Evolutionary conservation across 1,284 basidiomycete species (phyloP), one percentile per base, ranked within the genome.

Genomic region (Melampsora americana): DNA sequence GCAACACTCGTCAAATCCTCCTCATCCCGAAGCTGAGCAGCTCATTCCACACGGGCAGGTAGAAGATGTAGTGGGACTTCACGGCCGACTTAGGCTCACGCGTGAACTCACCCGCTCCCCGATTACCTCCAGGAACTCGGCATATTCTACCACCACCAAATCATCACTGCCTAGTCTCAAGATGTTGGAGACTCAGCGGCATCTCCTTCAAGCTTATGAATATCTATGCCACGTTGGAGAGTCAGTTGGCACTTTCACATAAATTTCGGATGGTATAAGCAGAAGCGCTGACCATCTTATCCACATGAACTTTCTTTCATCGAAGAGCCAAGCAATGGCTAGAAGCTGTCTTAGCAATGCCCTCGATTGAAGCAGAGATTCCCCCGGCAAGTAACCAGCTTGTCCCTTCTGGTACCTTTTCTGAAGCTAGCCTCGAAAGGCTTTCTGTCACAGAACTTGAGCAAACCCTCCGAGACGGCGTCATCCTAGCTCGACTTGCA

Each of bases 211-310:
- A 42, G 95, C 94, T 0, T 99, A 99, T 83, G 96, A 99, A 84
- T 99, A 99, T 83, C 87, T 99, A 5, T 99, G 96, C 85, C 95
- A 96, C 82, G 91, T 97, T 30, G 93, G 93, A 53, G 94, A 96
- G 79, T 79, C 11, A 71, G 79, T 77, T 1, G 32, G 82, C 92
- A 92, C 5, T 95, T 93, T 83, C 85, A 98, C 16, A 91, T 89
- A 18, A 91, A 93, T 77, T 32, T 77, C 77, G 78, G 67, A 78
- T 35, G 66, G 35, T 44, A 46, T 20, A 53, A 26, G 59, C 26
- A 28, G 23, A 18, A 69, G 74, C 53, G 50, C 73, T 77, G 86
- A 18, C 92, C 93, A 77, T 69, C 68, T 78, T 71, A 62, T 66
- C 59, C 28, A 61, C 30, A 48, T 78, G 46, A 39, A 72, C 59